A percentile compares a stretch with the other conserved stretches of the same genome.
Conservation (phyloP, 768 basidiomycete genomes). For the Scleroderma bovista region DNA sequence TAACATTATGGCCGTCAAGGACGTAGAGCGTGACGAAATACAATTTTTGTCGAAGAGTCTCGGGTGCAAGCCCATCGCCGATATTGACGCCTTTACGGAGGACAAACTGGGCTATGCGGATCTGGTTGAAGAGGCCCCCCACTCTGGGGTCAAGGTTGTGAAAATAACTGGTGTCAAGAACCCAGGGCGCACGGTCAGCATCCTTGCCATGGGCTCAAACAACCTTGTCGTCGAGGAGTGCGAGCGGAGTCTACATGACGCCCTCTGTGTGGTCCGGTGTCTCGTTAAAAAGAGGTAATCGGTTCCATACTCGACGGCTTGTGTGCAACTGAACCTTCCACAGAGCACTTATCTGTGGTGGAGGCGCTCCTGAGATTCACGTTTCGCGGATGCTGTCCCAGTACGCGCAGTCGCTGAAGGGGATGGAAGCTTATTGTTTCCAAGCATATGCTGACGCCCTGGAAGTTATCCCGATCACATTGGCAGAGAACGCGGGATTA, state of each 20-base stretch:
- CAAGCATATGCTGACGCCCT: conserved; percentile 97
- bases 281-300: conserved; percentile 96
- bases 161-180: conserved; percentile 94
- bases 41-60: conserved; percentile 94
- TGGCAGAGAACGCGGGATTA: conserved; percentile 97
- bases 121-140: conserved; percentile 82
- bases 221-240: conserved; percentile 92
- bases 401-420: conserved; percentile 87
- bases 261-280: conserved; percentile 97
- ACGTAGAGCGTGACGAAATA: conserved; percentile 98
- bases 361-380: conserved; percentile 97
- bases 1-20: conserved; percentile 94
- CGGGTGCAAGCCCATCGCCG: conserved; percentile 93
- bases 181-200: conserved; percentile 88
- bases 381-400: conserved; percentile 89
- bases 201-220: conserved; percentile 93
- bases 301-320: background rate
- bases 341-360: conserved; percentile 91
- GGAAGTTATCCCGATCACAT: conserved; percentile 94
- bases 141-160: conserved; percentile 84
- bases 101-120: conserved; percentile 98
- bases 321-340: conserved; percentile 2
- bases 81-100: conserved; percentile 95
- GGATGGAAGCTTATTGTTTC: conserved; percentile 99
- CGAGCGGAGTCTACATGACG: conserved; percentile 96